Percentiles rank a stretch among this genome's conserved stretches.
Conservation (phyloP, 176 grass and related monocot species). For the Eleusine indica region DNA sequence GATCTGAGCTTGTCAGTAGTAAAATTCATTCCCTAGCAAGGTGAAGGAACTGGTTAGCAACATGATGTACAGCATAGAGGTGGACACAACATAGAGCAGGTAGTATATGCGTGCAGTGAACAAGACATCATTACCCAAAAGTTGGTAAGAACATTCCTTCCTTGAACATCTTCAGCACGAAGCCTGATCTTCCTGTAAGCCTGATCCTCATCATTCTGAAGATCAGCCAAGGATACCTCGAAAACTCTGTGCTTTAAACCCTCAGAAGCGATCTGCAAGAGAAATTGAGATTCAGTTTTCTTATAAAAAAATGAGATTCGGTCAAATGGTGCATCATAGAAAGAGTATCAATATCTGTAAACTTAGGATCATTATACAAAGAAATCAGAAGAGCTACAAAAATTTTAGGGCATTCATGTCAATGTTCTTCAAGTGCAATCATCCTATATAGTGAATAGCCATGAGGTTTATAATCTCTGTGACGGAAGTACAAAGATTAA, state of each 20-base stretch:
- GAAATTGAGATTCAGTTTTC: not conserved
- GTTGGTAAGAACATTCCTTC: conserved; percentile 78
- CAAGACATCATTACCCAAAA: conserved; percentile 57
- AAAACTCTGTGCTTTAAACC: conserved; percentile 87
- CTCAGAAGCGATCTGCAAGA: conserved; percentile 69
- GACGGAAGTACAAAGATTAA: not conserved
- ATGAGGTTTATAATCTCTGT: not conserved
- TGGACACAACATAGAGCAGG: not conserved
- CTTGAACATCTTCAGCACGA: conserved; percentile 75
- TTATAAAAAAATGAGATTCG: not conserved
- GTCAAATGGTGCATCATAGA: not conserved
- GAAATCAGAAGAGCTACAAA: not conserved
- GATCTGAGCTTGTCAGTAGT: conserved; percentile 75
- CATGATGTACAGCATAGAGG: not conserved
- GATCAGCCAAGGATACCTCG: conserved; percentile 72
- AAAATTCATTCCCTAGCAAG: conserved; percentile 62
- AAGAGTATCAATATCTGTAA: not conserved
- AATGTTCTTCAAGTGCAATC: not conserved
- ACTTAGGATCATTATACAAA: not conserved
- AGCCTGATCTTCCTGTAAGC: conserved; percentile 78
- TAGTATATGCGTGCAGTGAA: not conserved
- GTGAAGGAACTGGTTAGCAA: not conserved
- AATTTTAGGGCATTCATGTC: too few relatives aligned
- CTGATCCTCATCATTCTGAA: conserved; percentile 80
- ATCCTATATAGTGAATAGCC: not conserved